These are phyloP conservation scores for Avena eriantha DNA, from an alignment of 176 grass and related monocot genomes.

Conservation along the genomic window DNA sequence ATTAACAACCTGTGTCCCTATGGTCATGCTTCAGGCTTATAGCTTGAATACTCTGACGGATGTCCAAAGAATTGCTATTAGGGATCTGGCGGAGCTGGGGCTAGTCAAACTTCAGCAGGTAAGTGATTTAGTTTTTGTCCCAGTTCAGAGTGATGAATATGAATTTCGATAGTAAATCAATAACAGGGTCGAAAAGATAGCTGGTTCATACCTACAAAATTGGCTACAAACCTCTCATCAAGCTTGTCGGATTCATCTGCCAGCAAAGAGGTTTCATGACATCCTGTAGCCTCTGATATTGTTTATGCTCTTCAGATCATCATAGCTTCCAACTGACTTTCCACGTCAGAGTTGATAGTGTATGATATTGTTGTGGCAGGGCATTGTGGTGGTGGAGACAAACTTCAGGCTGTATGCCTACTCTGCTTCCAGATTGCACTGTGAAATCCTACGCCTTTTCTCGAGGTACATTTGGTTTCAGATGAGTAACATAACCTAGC, in stretches of 20 bases:
- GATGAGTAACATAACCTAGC: constrained; percentile 35
- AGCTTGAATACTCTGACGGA: constrained; percentile 83
- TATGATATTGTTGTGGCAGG: constrained; percentile 57
- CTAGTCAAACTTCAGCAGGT: constrained; percentile 87
- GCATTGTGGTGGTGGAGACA: constrained; percentile 96
- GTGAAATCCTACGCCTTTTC: constrained; percentile 95
- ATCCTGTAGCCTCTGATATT: constrained; percentile 18
- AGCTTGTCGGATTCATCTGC: constrained; percentile 83
- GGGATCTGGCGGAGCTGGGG: constrained; percentile 80
- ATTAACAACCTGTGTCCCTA: background rate
- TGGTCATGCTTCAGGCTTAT: constrained; percentile 71
- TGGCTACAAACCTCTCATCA: constrained; percentile 90
- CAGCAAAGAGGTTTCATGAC: constrained; percentile 73
- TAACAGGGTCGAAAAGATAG: constrained; percentile 77
- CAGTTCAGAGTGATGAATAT: background rate
- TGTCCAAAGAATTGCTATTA: constrained; percentile 79
- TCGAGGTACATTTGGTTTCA: constrained; percentile 61
- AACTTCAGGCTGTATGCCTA: constrained; percentile 97
- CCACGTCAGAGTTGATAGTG: background rate
- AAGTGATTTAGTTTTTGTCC: background rate
- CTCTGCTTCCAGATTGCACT: constrained; percentile 84
- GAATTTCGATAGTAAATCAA: constrained; percentile 17
- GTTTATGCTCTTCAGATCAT: constrained; percentile 9
- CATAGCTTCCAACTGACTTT: constrained; percentile 1
- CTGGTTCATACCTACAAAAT: constrained; percentile 96